These are phyloP conservation scores for Colletotrichum sp. DNA, from an alignment of 2,329 filamentous ascomycete species.

Conservation along the genomic window DNA sequence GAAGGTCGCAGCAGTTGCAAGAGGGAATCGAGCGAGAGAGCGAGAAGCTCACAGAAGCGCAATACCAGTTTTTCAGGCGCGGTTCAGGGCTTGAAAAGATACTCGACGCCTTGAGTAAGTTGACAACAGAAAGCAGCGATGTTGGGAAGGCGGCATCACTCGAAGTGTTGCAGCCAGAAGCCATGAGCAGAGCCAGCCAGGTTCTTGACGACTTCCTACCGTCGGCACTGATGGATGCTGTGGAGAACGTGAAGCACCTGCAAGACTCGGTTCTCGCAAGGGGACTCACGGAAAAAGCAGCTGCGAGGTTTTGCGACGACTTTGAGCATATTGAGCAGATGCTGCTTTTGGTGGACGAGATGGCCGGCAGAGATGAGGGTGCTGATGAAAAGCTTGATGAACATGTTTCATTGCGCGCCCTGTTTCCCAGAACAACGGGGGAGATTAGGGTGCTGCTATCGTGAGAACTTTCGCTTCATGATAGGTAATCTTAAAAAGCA, in stretches of 20 bases:
- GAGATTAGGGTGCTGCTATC: conserved; percentile 66
- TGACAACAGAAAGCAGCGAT: conserved; percentile 34
- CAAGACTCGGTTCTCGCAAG: conserved; percentile 75
- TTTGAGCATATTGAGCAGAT: conserved; percentile 70
- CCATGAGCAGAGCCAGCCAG: conserved; percentile 73
- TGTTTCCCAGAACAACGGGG: conserved; percentile 64
- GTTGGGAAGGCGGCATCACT: conserved; percentile 53
- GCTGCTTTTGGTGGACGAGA: conserved; percentile 48
- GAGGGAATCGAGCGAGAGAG: conserved; percentile 59
- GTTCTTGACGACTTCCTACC: conserved; percentile 89
- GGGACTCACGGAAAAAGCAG: conserved; percentile 80
- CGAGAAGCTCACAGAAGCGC: conserved; percentile 65
- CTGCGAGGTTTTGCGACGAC: conserved; percentile 81
- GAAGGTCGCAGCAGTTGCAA: conserved; percentile 60
- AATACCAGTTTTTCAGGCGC: conserved; percentile 74
- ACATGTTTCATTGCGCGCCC: conserved; percentile 38
- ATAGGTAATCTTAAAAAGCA: neutral
- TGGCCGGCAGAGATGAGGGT: conserved; percentile 28
- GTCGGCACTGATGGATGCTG: conserved; percentile 89
- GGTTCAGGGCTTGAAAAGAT: conserved; percentile 76
- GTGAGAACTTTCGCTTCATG: conserved; percentile 28
- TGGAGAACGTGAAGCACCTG: conserved; percentile 78
- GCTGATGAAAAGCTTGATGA: conserved; percentile 28
- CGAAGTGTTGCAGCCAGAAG: conserved; percentile 55
- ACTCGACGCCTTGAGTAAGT: conserved; percentile 58